These are phyloP conservation scores for Diaporthe batatas DNA, from an alignment of 2,329 filamentous ascomycete species.

Conservation along the genomic window DNA sequence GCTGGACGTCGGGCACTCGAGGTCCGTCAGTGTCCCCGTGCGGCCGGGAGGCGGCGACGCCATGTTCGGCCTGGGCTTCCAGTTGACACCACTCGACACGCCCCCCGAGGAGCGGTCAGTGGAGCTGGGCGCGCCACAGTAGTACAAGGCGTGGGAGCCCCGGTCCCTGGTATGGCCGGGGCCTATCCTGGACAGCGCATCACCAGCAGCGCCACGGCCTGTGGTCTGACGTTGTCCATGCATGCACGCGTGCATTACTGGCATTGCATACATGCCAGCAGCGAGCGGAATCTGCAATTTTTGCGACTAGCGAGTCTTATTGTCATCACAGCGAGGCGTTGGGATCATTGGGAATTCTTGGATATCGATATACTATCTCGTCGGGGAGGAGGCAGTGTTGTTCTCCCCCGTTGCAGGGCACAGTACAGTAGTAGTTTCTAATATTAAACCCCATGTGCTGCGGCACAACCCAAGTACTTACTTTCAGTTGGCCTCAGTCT, in stretches of 20 bases:
- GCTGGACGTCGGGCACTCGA: constrained; percentile 48
- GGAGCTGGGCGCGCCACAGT: constrained; percentile 37
- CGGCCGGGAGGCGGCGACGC: constrained; percentile 50
- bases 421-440: constrained; percentile 25
- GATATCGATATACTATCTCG: not conserved
- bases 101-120: constrained; percentile 49
- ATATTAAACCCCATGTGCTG: constrained; percentile 20
- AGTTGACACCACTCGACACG: constrained; percentile 58
- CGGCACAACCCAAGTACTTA: not conserved
- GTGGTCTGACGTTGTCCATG: not conserved
- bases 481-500: no score
- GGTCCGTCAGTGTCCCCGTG: constrained; percentile 52
- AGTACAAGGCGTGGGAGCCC: not conserved
- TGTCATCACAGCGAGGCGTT: constrained; percentile 42
- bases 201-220: not conserved
- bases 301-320: constrained; percentile 34
- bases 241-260: not conserved
- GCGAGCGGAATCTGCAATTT: constrained; percentile 21
- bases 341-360: constrained; percentile 26
- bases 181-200: not conserved
- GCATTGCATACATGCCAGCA: constrained; percentile 1
- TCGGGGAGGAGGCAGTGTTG: not conserved
- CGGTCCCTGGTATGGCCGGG: not conserved
- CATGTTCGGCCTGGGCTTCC: constrained; percentile 55
- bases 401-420: not conserved